These are phyloP conservation scores for Pseudozyma hubeiensis DNA, from an alignment of 1,284 basidiomycete genomes.

Conservation along the genomic window DNA sequence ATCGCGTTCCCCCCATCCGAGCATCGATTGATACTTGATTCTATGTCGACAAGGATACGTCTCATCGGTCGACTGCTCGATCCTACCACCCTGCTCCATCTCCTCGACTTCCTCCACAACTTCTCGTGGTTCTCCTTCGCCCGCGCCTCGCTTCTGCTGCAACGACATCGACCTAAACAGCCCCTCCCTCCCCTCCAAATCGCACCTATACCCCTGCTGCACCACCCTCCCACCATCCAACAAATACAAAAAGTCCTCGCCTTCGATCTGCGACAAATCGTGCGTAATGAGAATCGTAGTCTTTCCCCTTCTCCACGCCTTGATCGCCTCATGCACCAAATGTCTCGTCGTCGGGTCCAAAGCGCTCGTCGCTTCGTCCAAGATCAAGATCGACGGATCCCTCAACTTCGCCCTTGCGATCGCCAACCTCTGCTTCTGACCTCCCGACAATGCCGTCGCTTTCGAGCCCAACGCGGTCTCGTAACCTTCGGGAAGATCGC, in stretches of 20 bases:
- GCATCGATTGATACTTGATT: slow-evolving; percentile 30
- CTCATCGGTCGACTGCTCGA: slow-evolving; percentile 23
- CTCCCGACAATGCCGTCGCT: slow-evolving; percentile 85
- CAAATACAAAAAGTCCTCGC: slow-evolving; percentile 89
- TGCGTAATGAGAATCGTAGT: slow-evolving; percentile 98
- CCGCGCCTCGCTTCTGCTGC: slow-evolving; percentile 12
- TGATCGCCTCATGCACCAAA: slow-evolving; percentile 88
- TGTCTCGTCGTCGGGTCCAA: slow-evolving; percentile 88
- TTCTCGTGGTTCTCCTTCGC: slow-evolving; percentile 35
- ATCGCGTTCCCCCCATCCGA: slow-evolving; percentile 35
- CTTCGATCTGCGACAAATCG: slow-evolving; percentile 84
- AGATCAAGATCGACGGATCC: slow-evolving; percentile 88
- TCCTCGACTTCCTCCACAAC: slow-evolving; percentile 66
- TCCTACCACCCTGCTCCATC: slow-evolving; percentile 41
- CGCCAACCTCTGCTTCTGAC: slow-evolving; percentile 91
- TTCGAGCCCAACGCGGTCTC: slow-evolving; percentile 80
- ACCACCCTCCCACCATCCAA: slow-evolving; percentile 84
- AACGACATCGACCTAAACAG: slow-evolving; percentile 15
- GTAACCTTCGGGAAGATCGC: slow-evolving; percentile 85
- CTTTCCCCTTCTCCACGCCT: slow-evolving; percentile 81
- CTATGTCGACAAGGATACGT: slow-evolving; percentile 70
- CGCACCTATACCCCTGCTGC: slow-evolving; percentile 85
- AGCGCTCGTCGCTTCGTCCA: slow-evolving; percentile 96
- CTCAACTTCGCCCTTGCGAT: slow-evolving; percentile 88
- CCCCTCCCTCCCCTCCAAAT: slow-evolving; percentile 73